Evolutionary conservation across 2,329 filamentous ascomycete species (phyloP).

Genomic region (Paradendryphiella salina): DNA sequence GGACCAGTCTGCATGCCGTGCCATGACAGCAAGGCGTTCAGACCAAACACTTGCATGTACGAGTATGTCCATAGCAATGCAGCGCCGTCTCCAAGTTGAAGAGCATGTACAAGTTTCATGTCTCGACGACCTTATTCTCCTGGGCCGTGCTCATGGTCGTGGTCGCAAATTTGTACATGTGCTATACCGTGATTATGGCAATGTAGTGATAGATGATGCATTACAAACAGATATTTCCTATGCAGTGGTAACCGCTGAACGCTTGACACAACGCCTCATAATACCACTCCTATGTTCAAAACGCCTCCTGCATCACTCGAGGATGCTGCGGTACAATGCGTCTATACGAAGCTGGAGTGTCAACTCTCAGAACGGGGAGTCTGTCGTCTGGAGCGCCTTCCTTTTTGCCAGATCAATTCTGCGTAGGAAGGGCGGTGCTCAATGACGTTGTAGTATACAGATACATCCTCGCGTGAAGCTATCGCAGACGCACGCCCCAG

Average conservation of each 20-base stretch:
- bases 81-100: background rate
- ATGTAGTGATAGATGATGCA: background rate
- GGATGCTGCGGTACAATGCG: background rate
- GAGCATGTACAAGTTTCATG: too few species aligned
- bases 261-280: conserved; percentile 10
- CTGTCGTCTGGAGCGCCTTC: background rate
- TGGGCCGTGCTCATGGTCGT: background rate
- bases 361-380: background rate
- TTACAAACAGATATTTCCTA: background rate
- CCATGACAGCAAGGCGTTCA: too few species aligned
- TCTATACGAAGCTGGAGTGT: background rate
- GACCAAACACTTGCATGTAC: background rate
- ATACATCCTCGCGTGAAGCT: background rate
- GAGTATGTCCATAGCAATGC: background rate
- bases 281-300: background rate
- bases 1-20: background rate
- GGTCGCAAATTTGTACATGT: background rate
- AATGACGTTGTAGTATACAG: background rate
- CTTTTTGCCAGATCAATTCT: background rate
- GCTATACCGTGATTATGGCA: background rate
- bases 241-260: conserved; percentile 5
- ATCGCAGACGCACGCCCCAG: background rate
- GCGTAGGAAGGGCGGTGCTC: background rate
- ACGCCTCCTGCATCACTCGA: background rate
- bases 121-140: background rate